Evolutionary conservation across 257 asterid species (phyloP).

Genomic region (Rehmannia glutinosa): DNA sequence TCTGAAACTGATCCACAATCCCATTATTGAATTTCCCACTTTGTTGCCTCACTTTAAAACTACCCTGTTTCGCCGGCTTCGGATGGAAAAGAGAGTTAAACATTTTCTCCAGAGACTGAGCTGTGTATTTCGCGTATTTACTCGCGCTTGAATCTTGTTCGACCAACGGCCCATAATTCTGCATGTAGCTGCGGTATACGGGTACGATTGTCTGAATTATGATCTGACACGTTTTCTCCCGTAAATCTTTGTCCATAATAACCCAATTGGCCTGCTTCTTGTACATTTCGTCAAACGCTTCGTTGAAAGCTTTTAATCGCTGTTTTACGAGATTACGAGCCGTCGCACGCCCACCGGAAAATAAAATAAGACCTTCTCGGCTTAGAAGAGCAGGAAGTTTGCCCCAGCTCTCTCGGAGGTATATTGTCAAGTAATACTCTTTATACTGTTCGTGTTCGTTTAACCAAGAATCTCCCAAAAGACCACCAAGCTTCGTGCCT

Average conservation of each 20-base stretch:
- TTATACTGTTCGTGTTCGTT: constrained; percentile 58
- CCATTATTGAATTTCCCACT: constrained; percentile 62
- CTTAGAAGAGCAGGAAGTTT: constrained; percentile 75
- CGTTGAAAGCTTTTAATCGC: constrained; percentile 69
- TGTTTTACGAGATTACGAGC: constrained; percentile 91
- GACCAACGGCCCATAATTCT: constrained; percentile 85
- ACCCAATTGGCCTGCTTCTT: constrained; percentile 65
- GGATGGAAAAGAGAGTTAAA: constrained; percentile 64
- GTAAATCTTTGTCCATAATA: constrained; percentile 55
- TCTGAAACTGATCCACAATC: constrained; percentile 37
- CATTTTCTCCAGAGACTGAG: constrained; percentile 72
- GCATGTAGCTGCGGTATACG: constrained; percentile 91
- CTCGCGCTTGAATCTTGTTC: constrained; percentile 76
- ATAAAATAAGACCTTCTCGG: constrained; percentile 80
- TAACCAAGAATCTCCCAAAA: constrained; percentile 79
- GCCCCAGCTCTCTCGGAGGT: constrained; percentile 79
- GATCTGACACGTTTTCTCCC: constrained; percentile 54
- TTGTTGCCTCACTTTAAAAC: constrained; percentile 59
- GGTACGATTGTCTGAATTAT: constrained; percentile 76
- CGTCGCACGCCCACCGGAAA: constrained; percentile 82
- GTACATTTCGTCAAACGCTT: constrained; percentile 74
- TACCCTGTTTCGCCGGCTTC: constrained; percentile 59
- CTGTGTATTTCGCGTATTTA: constrained; percentile 75
- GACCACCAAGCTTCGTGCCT: constrained; percentile 66
- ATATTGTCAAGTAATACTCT: constrained; percentile 45